Conservation (phyloP, 2,329 filamentous ascomycete genomes). For the Alternaria sp. region DNA sequence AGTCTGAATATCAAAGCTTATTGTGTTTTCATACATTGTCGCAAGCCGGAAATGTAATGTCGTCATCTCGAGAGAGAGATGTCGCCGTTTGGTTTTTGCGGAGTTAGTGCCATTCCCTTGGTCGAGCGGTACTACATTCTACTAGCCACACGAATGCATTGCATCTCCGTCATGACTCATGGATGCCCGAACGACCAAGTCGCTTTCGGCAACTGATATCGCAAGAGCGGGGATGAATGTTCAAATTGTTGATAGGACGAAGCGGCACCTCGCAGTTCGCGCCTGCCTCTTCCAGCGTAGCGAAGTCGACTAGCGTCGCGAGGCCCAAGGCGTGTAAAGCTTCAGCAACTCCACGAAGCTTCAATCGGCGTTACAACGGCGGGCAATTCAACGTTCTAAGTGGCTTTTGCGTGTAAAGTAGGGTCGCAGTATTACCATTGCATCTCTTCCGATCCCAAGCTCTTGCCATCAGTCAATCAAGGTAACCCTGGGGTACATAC, state of each 20-base stretch:
- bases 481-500: neutral
- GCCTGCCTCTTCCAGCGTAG: slow-evolving; percentile 13
- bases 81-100: neutral
- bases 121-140: neutral
- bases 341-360: slow-evolving; percentile 9
- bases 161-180: slow-evolving; percentile 1
- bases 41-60: neutral
- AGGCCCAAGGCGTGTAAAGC: slow-evolving; percentile 1
- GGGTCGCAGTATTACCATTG: neutral
- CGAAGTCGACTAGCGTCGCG: neutral
- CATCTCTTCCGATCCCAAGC: neutral
- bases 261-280: neutral
- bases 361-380: neutral
- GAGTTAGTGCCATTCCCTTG: neutral
- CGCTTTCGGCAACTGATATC: slow-evolving; percentile 1
- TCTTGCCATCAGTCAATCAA: neutral
- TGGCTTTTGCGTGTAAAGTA: neutral
- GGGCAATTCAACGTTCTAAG: neutral
- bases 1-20: neutral
- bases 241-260: slow-evolving; percentile 2
- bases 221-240: neutral
- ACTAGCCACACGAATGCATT: neutral
- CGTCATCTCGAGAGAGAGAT: neutral
- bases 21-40: neutral
- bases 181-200: neutral